These are phyloP conservation scores for Ustilago bromivora DNA, from an alignment of 1,284 basidiomycete genomes.

Conservation along the genomic window DNA sequence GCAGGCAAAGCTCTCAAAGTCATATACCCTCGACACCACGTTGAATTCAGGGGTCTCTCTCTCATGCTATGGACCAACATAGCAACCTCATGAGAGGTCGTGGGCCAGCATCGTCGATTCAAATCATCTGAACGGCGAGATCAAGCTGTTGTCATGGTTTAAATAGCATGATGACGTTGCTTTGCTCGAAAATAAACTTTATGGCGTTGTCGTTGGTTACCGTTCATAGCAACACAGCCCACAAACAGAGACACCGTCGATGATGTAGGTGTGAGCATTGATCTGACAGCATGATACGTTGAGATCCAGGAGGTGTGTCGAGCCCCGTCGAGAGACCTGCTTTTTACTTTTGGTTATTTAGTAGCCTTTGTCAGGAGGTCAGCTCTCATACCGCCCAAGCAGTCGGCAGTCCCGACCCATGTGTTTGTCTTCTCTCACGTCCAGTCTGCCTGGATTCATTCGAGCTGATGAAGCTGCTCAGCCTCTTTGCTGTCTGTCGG, in stretches of 20 bases:
- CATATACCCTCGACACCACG: slow-evolving; percentile 1
- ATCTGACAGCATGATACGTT: neutral
- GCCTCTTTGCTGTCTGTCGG: neutral
- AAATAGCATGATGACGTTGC: slow-evolving; percentile 34
- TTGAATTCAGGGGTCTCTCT: neutral
- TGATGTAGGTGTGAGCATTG: neutral
- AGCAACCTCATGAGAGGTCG: slow-evolving; percentile 8
- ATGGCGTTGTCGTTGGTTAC: neutral
- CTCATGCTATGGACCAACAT: neutral
- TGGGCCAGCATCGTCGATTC: slow-evolving; percentile 15
- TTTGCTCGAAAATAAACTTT: slow-evolving; percentile 16
- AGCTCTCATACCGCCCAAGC: neutral
- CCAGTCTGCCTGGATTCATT: neutral
- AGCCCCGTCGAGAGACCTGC: neutral
- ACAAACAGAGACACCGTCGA: slow-evolving; percentile 5
- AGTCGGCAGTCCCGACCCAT: neutral
- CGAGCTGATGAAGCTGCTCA: neutral
- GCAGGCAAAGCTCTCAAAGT: neutral
- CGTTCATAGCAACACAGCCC: neutral
- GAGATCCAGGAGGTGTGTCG: neutral
- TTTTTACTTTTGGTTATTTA: neutral
- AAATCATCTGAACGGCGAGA: neutral
- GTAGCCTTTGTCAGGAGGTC: neutral
- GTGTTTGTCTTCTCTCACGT: neutral
- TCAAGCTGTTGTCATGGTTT: slow-evolving; percentile 1